Percentiles rank a stretch among this genome's conserved stretches.
phyloP scores from a whole-genome alignment of 2,329 filamentous ascomycete genomes.

The Diaporthe ampelina region DNA sequence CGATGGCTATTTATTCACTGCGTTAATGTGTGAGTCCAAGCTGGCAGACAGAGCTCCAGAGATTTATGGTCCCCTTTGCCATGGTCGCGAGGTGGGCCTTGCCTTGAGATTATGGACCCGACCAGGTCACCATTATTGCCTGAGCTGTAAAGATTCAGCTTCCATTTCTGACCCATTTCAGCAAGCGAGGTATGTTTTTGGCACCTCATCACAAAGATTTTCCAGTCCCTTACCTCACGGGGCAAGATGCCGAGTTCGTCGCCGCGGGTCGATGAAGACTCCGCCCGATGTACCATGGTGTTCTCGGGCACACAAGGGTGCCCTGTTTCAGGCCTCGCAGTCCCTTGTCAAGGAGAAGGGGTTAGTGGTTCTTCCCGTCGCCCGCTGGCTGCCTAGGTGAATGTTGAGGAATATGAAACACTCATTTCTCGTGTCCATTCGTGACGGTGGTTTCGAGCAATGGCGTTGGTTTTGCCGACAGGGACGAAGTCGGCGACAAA shows the following conservation, averaged over 20 bases:
- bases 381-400: conserved; percentile 23
- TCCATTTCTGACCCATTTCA: conserved; percentile 9
- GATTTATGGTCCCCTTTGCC: not conserved
- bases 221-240: conserved; percentile 6
- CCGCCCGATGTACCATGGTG: conserved; percentile 27
- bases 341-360: conserved; percentile 31
- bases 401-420: conserved; percentile 38
- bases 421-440: conserved; percentile 42
- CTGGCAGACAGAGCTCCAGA: not conserved
- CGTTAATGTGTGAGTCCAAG: conserved; percentile 16
- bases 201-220: conserved; percentile 18
- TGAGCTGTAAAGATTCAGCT: conserved; percentile 24
- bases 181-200: conserved; percentile 29
- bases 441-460: conserved; percentile 37
- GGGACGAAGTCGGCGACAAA: not conserved
- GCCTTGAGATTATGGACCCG: conserved; percentile 13
- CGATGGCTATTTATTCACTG: conserved; percentile 12
- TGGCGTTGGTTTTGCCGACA: conserved; percentile 12
- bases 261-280: conserved; percentile 17
- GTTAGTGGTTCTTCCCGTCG: conserved; percentile 8
- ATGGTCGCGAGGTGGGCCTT: conserved; percentile 27
- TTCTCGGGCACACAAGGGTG: conserved; percentile 20
- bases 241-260: conserved; percentile 23
- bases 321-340: conserved; percentile 22
- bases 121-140: conserved; percentile 10